These are phyloP conservation scores for Boletus semigastroideus DNA, from an alignment of 1,284 basidiomycete species.

Conservation along the genomic window DNA sequence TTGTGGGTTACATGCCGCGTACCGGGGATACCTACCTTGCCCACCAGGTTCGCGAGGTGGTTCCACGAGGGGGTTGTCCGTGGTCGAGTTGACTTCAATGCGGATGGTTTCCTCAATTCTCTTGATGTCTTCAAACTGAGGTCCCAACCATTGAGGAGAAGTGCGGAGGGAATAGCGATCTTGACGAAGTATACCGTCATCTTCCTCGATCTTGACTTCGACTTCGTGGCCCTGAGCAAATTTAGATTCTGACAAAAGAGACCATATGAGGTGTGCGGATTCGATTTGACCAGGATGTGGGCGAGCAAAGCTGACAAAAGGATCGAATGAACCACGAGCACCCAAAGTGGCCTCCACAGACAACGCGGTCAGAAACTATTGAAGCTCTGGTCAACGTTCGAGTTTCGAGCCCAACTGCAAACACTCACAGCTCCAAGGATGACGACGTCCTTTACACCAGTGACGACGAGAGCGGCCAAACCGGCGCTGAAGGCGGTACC, in stretches of 20 bases:
- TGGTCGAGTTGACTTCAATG: slow-evolving; percentile 79
- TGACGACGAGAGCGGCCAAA: slow-evolving; percentile 62
- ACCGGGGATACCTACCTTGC: slow-evolving; percentile 16
- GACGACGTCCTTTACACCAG: slow-evolving; percentile 72
- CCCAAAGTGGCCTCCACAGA: slow-evolving; percentile 81
- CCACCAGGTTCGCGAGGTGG: slow-evolving; percentile 17
- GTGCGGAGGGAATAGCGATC: slow-evolving; percentile 74
- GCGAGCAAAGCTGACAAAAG: slow-evolving; percentile 76
- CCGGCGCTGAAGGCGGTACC: slow-evolving; percentile 81
- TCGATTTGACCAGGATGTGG: slow-evolving; percentile 90
- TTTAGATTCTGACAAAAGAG: slow-evolving; percentile 68
- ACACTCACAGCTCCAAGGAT: slow-evolving; percentile 50
- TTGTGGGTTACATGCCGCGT: slow-evolving; percentile 22
- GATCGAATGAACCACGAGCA: slow-evolving; percentile 69
- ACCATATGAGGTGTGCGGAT: slow-evolving; percentile 65
- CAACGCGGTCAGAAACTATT: slow-evolving; percentile 78
- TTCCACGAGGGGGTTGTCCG: slow-evolving; percentile 34
- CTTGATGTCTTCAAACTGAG: slow-evolving; percentile 81
- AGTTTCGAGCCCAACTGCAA: neutral
- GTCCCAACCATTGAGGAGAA: slow-evolving; percentile 83
- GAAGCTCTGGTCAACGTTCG: neutral
- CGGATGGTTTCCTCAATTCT: slow-evolving; percentile 62
- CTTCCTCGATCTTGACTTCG: slow-evolving; percentile 65
- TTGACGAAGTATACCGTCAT: slow-evolving; percentile 63
- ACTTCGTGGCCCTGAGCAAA: slow-evolving; percentile 63